Percentiles rank a stretch among this genome's conserved stretches.
phyloP scores from a whole-genome alignment of 1,284 basidiomycete genomes.

The Microstroma glucosiphilum region DNA sequence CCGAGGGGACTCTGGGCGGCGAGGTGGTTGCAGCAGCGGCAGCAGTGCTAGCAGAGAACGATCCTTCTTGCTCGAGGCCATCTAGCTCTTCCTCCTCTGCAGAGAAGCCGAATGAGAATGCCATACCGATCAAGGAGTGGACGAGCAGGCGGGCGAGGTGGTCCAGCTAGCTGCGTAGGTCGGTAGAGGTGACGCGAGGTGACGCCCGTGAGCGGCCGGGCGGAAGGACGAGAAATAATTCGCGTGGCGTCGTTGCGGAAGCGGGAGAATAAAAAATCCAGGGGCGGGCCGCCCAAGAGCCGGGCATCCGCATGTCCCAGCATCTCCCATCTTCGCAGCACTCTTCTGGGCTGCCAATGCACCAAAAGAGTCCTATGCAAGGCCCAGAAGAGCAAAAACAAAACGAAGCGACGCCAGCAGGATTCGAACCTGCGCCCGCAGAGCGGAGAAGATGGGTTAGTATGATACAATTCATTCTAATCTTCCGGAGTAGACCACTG shows the following conservation, averaged over 20 bases:
- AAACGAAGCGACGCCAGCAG: neutral
- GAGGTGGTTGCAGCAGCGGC: neutral
- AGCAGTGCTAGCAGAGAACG: neutral
- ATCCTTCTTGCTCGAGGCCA: neutral
- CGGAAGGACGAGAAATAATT: too few species aligned
- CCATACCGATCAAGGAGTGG: neutral
- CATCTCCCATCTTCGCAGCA: neutral
- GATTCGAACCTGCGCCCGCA: constrained; percentile 2
- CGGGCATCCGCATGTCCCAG: neutral
- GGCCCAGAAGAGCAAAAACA: neutral
- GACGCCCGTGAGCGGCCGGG: neutral
- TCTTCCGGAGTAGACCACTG: too few species aligned
- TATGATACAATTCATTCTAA: too few species aligned
- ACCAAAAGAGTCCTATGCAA: neutral
- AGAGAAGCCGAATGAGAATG: constrained; percentile 1
- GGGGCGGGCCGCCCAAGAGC: neutral
- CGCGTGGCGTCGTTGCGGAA: too few species aligned
- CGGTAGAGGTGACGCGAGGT: neutral
- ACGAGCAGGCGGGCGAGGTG: too few species aligned
- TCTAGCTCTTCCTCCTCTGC: neutral
- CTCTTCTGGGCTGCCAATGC: neutral
- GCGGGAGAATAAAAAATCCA: too few species aligned
- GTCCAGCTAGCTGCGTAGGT: neutral
- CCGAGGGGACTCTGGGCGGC: neutral
- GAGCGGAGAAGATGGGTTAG: too few species aligned